Evolutionary conservation across 805 yeast genomes (phyloP).

Genomic region (Ogataea thermomethanolica): DNA sequence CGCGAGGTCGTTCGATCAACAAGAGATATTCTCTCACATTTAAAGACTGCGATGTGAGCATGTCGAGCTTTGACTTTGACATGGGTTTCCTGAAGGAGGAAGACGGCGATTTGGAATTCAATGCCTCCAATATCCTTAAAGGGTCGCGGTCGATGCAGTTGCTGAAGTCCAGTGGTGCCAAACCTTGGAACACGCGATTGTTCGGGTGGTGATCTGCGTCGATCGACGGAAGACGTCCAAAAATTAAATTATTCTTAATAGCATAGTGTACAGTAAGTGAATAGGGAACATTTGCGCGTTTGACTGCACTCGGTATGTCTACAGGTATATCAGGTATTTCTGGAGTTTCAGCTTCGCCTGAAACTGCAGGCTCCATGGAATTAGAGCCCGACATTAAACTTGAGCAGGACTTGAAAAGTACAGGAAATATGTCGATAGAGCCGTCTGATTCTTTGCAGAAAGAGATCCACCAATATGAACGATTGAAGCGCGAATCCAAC

Average conservation of each 20-base stretch:
- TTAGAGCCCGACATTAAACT: slow-evolving; percentile 5
- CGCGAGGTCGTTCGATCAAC: slow-evolving; percentile 25
- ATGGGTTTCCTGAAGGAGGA: slow-evolving; percentile 17
- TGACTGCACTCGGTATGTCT: neutral
- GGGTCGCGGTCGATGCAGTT: slow-evolving; percentile 10
- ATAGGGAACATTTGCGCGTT: neutral
- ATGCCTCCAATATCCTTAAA: slow-evolving; percentile 9
- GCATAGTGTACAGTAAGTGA: slow-evolving; percentile 4
- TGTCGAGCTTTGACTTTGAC: slow-evolving; percentile 11
- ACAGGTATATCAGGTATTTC: slow-evolving; percentile 7
- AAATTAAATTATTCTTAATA: slow-evolving; percentile 2
- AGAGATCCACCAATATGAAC: slow-evolving; percentile 17
- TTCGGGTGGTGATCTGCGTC: slow-evolving; percentile 16
- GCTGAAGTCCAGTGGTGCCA: neutral
- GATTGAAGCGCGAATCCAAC: slow-evolving; percentile 19
- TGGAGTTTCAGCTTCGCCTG: slow-evolving; percentile 10
- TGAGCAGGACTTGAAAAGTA: slow-evolving; percentile 6
- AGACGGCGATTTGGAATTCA: slow-evolving; percentile 6
- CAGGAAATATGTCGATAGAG: slow-evolving; percentile 8
- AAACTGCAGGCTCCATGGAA: slow-evolving; percentile 6
- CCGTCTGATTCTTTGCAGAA: slow-evolving; percentile 12
- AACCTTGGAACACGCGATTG: slow-evolving; percentile 13
- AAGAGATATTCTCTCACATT: slow-evolving; percentile 26
- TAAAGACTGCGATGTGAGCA: slow-evolving; percentile 23
- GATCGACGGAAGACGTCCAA: slow-evolving; percentile 10